Conservation (phyloP, 768 basidiomycete species). For the Termitomyces sp. region DNA sequence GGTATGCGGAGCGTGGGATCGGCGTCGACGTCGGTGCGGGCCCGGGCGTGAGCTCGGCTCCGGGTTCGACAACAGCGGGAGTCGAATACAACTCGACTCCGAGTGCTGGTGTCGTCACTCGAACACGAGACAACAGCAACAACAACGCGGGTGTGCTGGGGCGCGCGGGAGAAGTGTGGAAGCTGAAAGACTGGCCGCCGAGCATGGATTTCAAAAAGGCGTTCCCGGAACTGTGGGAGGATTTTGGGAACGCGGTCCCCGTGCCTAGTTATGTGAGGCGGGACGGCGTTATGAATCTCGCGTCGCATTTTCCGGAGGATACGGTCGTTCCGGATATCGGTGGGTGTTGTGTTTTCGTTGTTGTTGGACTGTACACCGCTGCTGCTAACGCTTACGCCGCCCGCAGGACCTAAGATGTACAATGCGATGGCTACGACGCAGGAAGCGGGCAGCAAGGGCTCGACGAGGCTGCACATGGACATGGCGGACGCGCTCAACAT, state of each 20-base stretch:
- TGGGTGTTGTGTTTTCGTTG: slow-evolving; percentile 28
- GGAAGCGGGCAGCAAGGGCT: slow-evolving; percentile 65
- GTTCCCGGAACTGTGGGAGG: slow-evolving; percentile 82
- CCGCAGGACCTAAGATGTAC: slow-evolving; percentile 88
- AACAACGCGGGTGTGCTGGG: neutral
- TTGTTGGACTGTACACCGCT: too few relatives aligned
- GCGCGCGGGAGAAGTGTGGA: neutral
- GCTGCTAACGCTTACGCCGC: neutral
- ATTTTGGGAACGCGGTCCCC: slow-evolving; percentile 79
- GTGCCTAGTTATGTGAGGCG: slow-evolving; percentile 87
- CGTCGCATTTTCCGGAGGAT: slow-evolving; percentile 83
- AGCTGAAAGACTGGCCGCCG: slow-evolving; percentile 83
- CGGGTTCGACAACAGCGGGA: too few relatives aligned
- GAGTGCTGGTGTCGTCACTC: too few relatives aligned
- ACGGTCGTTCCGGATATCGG: slow-evolving; percentile 77
- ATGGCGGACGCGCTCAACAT: slow-evolving; percentile 93
- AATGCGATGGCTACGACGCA: slow-evolving; percentile 79
- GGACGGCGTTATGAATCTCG: slow-evolving; percentile 85
- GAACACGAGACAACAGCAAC: too few relatives aligned
- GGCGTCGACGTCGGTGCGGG: too few relatives aligned
- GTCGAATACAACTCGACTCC: too few relatives aligned
- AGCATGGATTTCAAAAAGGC: slow-evolving; percentile 77
- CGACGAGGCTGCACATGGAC: slow-evolving; percentile 90
- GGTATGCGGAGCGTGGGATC: slow-evolving; percentile 17
- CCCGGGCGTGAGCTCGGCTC: too few relatives aligned